These are phyloP conservation scores for Kwoniella heveanensis DNA, from an alignment of 768 basidiomycete species.

Conservation along the genomic window DNA sequence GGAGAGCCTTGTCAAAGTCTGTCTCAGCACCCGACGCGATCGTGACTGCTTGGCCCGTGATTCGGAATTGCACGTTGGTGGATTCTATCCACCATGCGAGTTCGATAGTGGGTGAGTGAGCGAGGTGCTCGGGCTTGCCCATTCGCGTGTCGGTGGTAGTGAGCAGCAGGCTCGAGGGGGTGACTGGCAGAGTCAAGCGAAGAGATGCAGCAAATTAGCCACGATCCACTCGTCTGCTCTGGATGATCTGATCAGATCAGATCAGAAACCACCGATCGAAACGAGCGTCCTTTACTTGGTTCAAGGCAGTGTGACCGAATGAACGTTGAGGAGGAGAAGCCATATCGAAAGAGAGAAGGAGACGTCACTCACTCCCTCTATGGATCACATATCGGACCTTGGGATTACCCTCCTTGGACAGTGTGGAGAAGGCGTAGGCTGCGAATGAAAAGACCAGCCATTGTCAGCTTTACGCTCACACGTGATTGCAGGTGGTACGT, in stretches of 20 bases:
- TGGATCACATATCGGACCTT: conserved; percentile 52
- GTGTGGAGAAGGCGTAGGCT: conserved; percentile 47
- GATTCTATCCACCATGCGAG: conserved; percentile 53
- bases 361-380: conserved; percentile 38
- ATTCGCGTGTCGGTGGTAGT: conserved; percentile 54
- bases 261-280: no score
- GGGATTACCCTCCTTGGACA: conserved; percentile 40
- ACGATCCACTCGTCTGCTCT: no score
- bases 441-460: neutral
- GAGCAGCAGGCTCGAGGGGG: conserved; percentile 40
- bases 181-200: no score
- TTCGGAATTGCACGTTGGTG: conserved; percentile 50
- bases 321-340: neutral
- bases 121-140: conserved; percentile 49
- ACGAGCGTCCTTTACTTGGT: no score
- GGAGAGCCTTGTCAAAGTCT: conserved; percentile 15
- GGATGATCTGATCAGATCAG: no score
- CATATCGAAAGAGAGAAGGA: neutral
- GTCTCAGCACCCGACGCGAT: conserved; percentile 11
- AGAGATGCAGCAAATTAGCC: no score
- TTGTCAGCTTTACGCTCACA: no score
- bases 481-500: no score
- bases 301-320: no score
- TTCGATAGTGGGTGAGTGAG: conserved; percentile 38
- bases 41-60: conserved; percentile 42